A percentile compares a stretch with the other conserved stretches of the same genome.
phyloP scores from a whole-genome alignment of 345 rosid genomes.

The Chamaenerion angustifolium region DNA sequence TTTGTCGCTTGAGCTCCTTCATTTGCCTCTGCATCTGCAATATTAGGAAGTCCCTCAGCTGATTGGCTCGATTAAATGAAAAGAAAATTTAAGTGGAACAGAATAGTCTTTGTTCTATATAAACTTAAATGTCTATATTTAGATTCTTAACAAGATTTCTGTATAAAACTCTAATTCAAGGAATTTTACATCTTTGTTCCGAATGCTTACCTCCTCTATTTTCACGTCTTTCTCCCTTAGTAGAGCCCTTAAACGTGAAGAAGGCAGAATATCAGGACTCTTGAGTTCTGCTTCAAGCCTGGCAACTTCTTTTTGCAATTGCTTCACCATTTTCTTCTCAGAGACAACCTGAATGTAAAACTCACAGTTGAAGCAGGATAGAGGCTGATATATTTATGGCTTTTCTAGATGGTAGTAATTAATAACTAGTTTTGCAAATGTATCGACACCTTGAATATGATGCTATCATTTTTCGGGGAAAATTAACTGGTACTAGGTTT shows the following conservation, averaged over 20 bases:
- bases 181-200: not conserved
- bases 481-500: no score
- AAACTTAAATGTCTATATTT: not conserved
- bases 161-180: not conserved
- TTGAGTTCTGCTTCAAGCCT: slow-evolving; percentile 83
- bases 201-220: slow-evolving; percentile 55
- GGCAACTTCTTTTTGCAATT: slow-evolving; percentile 80
- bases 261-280: slow-evolving; percentile 59
- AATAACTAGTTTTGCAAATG: no score
- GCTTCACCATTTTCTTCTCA: slow-evolving; percentile 62
- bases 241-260: slow-evolving; percentile 44
- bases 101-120: no score
- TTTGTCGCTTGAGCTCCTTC: slow-evolving; percentile 89
- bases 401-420: not conserved
- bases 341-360: slow-evolving; percentile 51
- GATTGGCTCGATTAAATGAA: not conserved
- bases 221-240: slow-evolving; percentile 54
- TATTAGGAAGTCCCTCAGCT: slow-evolving; percentile 3
- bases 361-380: slow-evolving; percentile 4
- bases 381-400: not conserved
- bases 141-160: not conserved
- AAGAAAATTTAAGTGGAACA: no score
- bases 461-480: no score
- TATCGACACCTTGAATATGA: no score
- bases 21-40: slow-evolving; percentile 77